Evolutionary conservation across 306 rosid species (phyloP).

Genomic region (Clitoria ternatea): DNA sequence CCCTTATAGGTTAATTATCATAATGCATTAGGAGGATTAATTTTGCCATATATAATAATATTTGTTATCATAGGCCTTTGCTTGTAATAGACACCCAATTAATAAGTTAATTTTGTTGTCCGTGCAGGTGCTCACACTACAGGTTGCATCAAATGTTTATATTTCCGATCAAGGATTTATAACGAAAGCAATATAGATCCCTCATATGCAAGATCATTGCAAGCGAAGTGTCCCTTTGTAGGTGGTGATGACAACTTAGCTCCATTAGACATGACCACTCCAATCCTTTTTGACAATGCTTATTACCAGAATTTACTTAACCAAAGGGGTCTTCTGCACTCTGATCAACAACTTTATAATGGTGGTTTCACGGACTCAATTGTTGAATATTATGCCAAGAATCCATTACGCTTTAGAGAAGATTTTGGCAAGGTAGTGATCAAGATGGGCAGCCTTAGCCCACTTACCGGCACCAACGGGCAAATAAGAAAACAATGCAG

Average conservation of each 20-base stretch:
- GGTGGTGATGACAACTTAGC: constrained; percentile 40
- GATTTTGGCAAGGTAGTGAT: constrained; percentile 48
- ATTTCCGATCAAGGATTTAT: constrained; percentile 34
- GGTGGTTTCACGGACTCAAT: constrained; percentile 33
- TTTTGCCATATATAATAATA: neutral
- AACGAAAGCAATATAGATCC: constrained; percentile 45
- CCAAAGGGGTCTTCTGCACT: constrained; percentile 46
- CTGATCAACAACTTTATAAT: constrained; percentile 46
- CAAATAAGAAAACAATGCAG: constrained; percentile 41
- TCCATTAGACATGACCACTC: constrained; percentile 33
- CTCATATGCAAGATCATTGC: constrained; percentile 18
- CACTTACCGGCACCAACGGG: constrained; percentile 40
- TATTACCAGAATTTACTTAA: constrained; percentile 36
- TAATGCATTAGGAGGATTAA: neutral
- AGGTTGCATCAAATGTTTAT: constrained; percentile 36
- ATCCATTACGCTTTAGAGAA: neutral
- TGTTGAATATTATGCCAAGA: constrained; percentile 25
- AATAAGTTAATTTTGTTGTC: neutral
- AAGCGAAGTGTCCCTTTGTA: constrained; percentile 32
- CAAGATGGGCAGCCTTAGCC: constrained; percentile 52
- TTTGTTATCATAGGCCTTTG: too few species aligned
- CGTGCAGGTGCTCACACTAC: constrained; percentile 52
- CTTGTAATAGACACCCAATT: too few species aligned
- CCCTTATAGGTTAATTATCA: neutral
- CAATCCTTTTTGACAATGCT: constrained; percentile 32